A percentile compares a stretch with the other conserved stretches of the same genome.
These are phyloP conservation scores for Eragrostis tef DNA, from an alignment of 202 grass and related monocot genomes.

Conservation along the genomic window DNA sequence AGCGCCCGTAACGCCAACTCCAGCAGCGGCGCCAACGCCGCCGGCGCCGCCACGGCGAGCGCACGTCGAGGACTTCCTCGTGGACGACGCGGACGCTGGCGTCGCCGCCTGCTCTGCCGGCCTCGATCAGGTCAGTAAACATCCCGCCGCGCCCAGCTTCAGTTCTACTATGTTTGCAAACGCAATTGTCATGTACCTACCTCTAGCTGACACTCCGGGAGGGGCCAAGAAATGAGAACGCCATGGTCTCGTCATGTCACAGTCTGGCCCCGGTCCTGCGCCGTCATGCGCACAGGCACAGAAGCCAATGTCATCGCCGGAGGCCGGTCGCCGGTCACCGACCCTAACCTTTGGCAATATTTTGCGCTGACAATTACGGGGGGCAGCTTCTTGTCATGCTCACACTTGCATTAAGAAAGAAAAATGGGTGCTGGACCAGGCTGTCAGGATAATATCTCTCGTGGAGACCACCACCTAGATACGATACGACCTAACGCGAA, in stretches of 20 bases:
- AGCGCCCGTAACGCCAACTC: slow-evolving; percentile 43
- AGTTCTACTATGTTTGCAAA: not conserved
- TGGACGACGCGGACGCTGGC: slow-evolving; percentile 49
- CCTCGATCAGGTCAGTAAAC: slow-evolving; percentile 55
- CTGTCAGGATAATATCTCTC: slow-evolving; percentile 58
- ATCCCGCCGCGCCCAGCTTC: not conserved
- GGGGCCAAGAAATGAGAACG: not conserved
- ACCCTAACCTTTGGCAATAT: slow-evolving; percentile 26
- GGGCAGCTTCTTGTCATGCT: slow-evolving; percentile 42
- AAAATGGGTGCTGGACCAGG: slow-evolving; percentile 41
- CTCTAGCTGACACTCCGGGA: not conserved
- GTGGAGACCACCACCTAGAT: slow-evolving; percentile 52
- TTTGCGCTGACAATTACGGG: slow-evolving; percentile 36
- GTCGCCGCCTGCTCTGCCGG: slow-evolving; percentile 26
- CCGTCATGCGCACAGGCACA: slow-evolving; percentile 15
- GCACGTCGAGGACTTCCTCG: slow-evolving; percentile 81
- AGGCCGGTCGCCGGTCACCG: not conserved
- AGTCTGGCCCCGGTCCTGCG: not conserved
- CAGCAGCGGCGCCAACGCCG: slow-evolving; percentile 42
- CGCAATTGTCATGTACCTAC: not conserved
- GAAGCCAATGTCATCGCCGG: slow-evolving; percentile 22
- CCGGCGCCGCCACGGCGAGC: not conserved
- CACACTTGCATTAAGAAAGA: slow-evolving; percentile 43
- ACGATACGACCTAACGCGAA: slow-evolving; percentile 28
- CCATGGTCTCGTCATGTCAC: not conserved